Percentiles rank a stretch among this genome's conserved stretches.
Evolutionary conservation across 768 basidiomycete genomes (phyloP).

Genomic region (Guyanaporus albipodus): DNA sequence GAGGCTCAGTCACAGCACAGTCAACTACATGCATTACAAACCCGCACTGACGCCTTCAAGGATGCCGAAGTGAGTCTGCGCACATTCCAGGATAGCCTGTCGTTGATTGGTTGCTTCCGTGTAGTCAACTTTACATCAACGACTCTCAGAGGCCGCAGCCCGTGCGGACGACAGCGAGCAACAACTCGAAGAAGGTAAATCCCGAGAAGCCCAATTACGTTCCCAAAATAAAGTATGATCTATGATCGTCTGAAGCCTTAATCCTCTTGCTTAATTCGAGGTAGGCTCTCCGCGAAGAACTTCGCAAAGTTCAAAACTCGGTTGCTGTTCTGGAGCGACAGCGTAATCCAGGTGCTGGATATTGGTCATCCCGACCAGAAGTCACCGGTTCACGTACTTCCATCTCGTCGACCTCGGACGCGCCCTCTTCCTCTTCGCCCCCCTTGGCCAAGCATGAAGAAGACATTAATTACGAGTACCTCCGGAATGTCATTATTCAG

Average conservation of each 20-base stretch:
- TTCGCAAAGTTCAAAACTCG: slow-evolving; percentile 93
- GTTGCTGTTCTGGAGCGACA: slow-evolving; percentile 86
- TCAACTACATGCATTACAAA: slow-evolving; percentile 54
- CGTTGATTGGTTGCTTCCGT: slow-evolving; percentile 9
- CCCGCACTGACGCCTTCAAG: slow-evolving; percentile 43
- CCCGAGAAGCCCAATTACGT: slow-evolving; percentile 66
- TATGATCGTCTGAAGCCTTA: not conserved
- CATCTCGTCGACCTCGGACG: slow-evolving; percentile 41
- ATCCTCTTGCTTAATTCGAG: slow-evolving; percentile 6
- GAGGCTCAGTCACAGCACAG: slow-evolving; percentile 46
- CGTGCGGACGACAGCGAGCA: slow-evolving; percentile 55
- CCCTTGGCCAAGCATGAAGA: slow-evolving; percentile 58
- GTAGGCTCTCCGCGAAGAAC: slow-evolving; percentile 86
- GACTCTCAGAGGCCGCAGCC: slow-evolving; percentile 44
- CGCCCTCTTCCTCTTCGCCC: slow-evolving; percentile 34
- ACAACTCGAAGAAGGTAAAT: slow-evolving; percentile 68
- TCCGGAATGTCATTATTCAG: slow-evolving; percentile 93
- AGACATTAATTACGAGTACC: slow-evolving; percentile 92
- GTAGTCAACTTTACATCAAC: slow-evolving; percentile 43
- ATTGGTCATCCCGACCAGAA: slow-evolving; percentile 63
- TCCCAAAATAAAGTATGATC: slow-evolving; percentile 69
- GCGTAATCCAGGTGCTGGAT: slow-evolving; percentile 91
- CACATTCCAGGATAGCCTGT: not conserved
- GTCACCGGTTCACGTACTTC: slow-evolving; percentile 33
- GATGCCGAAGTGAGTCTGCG: slow-evolving; percentile 58